phyloP scores from a whole-genome alignment of 164 flowering plant species.

The Aristolochia fimbriata region DNA sequence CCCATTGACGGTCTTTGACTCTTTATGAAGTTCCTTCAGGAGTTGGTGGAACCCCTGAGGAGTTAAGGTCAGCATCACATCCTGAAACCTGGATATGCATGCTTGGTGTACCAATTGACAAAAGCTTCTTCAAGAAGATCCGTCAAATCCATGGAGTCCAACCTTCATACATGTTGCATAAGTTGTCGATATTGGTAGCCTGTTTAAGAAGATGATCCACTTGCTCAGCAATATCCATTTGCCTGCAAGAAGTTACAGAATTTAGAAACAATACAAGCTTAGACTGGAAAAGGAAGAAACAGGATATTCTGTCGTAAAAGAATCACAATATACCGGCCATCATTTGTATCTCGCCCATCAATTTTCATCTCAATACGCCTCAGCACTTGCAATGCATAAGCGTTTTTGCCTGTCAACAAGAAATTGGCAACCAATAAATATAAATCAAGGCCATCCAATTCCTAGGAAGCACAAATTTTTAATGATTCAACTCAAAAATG shows the following conservation, averaged over 20 bases:
- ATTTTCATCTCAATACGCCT: constrained; percentile 82
- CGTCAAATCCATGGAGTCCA: constrained; percentile 98
- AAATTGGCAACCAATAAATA: not conserved
- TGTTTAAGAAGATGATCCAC: constrained; percentile 92
- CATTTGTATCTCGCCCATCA: constrained; percentile 74
- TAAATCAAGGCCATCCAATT: not conserved
- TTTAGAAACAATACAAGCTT: constrained; percentile 1
- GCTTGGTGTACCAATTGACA: no score
- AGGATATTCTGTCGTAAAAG: not conserved
- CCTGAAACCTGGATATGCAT: no score
- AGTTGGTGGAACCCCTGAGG: no score
- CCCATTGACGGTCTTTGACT: no score
- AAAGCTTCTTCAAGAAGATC: not conserved
- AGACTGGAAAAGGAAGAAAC: not conserved
- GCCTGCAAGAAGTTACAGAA: constrained; percentile 33
- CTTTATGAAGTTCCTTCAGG: no score
- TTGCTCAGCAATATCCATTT: constrained; percentile 61
- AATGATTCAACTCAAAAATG: not conserved
- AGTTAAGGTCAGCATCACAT: no score
- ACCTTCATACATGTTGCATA: constrained; percentile 98
- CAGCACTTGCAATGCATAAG: constrained; percentile 76
- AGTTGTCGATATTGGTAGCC: constrained; percentile 81
- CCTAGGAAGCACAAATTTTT: not conserved
- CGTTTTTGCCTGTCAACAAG: constrained; percentile 64
- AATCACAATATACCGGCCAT: constrained; percentile 40